Evolutionary conservation across 2,329 filamentous ascomycete species (phyloP).

Genomic region (Colletotrichum tropicale): DNA sequence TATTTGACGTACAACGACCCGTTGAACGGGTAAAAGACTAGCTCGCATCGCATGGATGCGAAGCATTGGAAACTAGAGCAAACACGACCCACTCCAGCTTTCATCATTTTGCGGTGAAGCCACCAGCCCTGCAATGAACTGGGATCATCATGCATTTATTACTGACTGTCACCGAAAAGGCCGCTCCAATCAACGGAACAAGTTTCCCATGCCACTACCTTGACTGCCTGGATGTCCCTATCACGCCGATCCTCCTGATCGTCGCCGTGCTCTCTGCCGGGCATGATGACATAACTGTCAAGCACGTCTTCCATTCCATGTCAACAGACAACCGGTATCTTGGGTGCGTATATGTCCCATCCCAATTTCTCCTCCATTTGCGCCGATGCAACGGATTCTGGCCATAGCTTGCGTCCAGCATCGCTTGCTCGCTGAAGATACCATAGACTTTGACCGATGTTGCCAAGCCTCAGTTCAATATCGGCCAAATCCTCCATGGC

Average conservation of each 20-base stretch:
- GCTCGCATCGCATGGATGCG: not conserved
- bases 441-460: not conserved
- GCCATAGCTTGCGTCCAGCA: not conserved
- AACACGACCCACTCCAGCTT: not conserved
- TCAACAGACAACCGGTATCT: not conserved
- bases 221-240: not conserved
- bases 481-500: not conserved
- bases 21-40: not conserved
- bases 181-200: not conserved
- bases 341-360: not conserved
- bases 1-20: fast-evolving
- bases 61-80: not conserved
- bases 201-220: fast-evolving
- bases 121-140: not conserved
- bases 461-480: not conserved
- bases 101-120: not conserved
- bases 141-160: not conserved
- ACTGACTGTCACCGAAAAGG: fast-evolving
- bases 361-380: not conserved
- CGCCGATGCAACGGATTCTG: not conserved
- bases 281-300: not conserved
- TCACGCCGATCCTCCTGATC: no score
- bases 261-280: fast-evolving
- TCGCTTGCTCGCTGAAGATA: not conserved
- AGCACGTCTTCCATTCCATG: not conserved